Base-by-base conservation (phyloP, 257 asterid species). In the Euphrasia confusa region DNA sequence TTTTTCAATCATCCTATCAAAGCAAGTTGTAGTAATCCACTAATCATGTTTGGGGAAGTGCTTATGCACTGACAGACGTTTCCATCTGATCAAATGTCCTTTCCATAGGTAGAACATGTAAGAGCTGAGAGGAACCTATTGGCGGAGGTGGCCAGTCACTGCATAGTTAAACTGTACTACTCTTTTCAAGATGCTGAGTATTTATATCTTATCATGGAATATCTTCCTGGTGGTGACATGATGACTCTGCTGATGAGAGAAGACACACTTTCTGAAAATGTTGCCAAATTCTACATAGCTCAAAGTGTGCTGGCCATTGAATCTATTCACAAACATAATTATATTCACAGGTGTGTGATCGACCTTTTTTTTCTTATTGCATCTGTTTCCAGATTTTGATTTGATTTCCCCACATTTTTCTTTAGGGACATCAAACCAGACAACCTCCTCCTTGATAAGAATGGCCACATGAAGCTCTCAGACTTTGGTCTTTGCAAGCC, bases 401-500 rank as follows among this genome's bases (percentile, higher is more conserved):
- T 28, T 8, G 42, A 74, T 39, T 4, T 4, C 53, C 87, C 80
- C 35, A 68, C 72, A 60, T 76, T 69, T 30, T 65, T 58, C 39
- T 63, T 56, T 62, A 90, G 98, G 74, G 98, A 90, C 75, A 90
- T 90, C 73, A 90, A 90, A 75, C 98, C 98, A 5, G 98, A 90
- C 68, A 90, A 90, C 67, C 95, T 90, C 65, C 90, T 90, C 57
- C 87, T 90, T 21, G 98, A 88, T 70, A 83, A 80, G 78, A 78
- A 88, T 66, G 98, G 98, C 12, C 98, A 90, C 85, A 82, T 90
- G 98, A 90, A 88, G 81, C 96, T 90, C 67, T 90, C 98, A 47
- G 98, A 90, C 70, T 90, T 90, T 80, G 98, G 98, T 63, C 90
- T 88, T 54, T 90, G 98, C 78, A 90, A 90, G 86, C 98, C 98